Evolutionary conservation across 805 yeast genomes (phyloP).

Genomic region (Candida vaughaniae): DNA sequence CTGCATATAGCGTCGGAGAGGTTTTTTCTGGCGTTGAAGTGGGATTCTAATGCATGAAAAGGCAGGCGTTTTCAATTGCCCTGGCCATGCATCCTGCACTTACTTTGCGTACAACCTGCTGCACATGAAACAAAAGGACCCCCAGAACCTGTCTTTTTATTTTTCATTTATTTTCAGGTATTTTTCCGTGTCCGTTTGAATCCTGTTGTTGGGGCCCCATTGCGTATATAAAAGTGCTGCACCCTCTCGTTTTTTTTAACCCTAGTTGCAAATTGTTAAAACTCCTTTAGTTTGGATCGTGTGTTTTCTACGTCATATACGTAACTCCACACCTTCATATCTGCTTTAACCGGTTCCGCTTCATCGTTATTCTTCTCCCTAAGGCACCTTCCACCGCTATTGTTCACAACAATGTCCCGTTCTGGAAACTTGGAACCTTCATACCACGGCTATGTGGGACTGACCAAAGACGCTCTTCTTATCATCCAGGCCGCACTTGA

Average conservation of each 20-base stretch:
- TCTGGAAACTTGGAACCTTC: slow-evolving; percentile 44
- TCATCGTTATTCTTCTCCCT: too few species aligned
- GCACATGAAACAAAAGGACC: slow-evolving; percentile 7
- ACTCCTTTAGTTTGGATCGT: background rate
- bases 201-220: background rate
- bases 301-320: slow-evolving; percentile 1
- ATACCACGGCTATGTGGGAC: slow-evolving; percentile 71
- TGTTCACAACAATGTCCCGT: background rate
- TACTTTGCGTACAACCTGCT: too few species aligned
- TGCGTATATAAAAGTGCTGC: background rate
- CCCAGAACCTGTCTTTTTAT: background rate
- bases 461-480: slow-evolving; percentile 79
- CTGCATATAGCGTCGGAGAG: too few species aligned
- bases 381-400: too few species aligned
- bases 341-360: too few species aligned
- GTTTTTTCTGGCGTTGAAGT: too few species aligned
- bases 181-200: too few species aligned
- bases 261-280: background rate
- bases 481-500: slow-evolving; percentile 77
- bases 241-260: slow-evolving; percentile 12
- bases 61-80: too few species aligned
- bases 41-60: too few species aligned
- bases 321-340: slow-evolving; percentile 4
- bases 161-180: background rate
- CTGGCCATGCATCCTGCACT: too few species aligned